Percentiles rank a stretch among this genome's conserved stretches.
Evolutionary conservation across 2,329 filamentous ascomycete species (phyloP).

Genomic region (Cladosporium phlei): DNA sequence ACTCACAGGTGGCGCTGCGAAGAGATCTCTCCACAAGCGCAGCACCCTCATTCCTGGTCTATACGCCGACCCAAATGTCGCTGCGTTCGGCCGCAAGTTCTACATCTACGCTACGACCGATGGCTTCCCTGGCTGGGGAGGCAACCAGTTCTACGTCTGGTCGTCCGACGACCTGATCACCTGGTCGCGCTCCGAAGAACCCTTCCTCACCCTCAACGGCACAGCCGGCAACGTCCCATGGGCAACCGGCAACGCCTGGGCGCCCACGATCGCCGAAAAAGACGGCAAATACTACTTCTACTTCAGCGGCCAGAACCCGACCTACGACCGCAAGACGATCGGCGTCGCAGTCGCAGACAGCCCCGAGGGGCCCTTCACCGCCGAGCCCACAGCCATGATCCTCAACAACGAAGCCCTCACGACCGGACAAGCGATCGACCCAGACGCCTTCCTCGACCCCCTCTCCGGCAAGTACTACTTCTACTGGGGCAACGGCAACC

Average conservation of each 20-base stretch:
- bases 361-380: constrained; percentile 26
- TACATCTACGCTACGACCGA: constrained; percentile 49
- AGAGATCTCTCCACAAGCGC: constrained; percentile 12
- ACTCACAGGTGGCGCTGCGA: constrained; percentile 6
- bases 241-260: constrained; percentile 37
- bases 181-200: constrained; percentile 40
- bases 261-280: constrained; percentile 25
- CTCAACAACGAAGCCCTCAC: constrained; percentile 24
- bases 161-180: constrained; percentile 41
- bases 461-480: constrained; percentile 25
- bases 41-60: constrained; percentile 19
- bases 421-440: constrained; percentile 27
- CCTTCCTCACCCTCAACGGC: constrained; percentile 46
- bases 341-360: constrained; percentile 25
- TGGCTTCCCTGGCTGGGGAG: constrained; percentile 43
- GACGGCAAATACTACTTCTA: constrained; percentile 29
- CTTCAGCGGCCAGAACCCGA: constrained; percentile 29
- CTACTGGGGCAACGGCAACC: constrained; percentile 37
- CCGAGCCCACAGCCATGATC: constrained; percentile 24
- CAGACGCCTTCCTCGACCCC: constrained; percentile 25
- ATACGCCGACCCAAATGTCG: constrained; percentile 46
- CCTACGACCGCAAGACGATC: constrained; percentile 27
- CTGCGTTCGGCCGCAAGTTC: constrained; percentile 40
- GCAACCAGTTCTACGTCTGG: constrained; percentile 47
- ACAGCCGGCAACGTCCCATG: constrained; percentile 38